phyloP scores from a whole-genome alignment of 2,329 filamentous ascomycete species.

The Botrytis aclada region DNA sequence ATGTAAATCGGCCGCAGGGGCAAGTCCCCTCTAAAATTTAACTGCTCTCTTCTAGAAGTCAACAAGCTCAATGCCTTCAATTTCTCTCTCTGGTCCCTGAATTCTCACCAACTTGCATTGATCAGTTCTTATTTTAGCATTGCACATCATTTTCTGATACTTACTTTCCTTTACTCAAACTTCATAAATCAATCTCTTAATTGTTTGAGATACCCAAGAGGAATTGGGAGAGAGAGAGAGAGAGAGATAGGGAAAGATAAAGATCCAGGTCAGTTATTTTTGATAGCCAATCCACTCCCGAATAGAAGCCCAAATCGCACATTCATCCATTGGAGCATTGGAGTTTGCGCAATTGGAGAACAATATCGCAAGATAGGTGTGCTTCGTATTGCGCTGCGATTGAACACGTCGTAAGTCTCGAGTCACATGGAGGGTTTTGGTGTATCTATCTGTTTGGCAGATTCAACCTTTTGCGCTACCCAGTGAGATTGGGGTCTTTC shows the following conservation, averaged over 20 bases:
- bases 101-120: conserved; percentile 8
- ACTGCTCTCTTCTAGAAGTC: conserved; percentile 11
- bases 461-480: conserved; percentile 11
- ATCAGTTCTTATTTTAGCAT: conserved; percentile 11
- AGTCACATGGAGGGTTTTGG: conserved; percentile 11
- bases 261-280: conserved; percentile 11
- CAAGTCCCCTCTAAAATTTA: conserved; percentile 20
- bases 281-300: background rate
- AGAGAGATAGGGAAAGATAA: conserved; percentile 1
- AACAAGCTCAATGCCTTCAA: conserved; percentile 18
- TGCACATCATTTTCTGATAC: conserved; percentile 16
- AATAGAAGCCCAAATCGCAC: conserved; percentile 9
- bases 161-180: conserved; percentile 1
- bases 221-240: background rate
- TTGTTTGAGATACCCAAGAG: conserved; percentile 2
- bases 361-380: background rate
- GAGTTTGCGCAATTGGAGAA: conserved; percentile 2
- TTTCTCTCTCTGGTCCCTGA: background rate
- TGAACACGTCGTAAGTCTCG: conserved; percentile 20
- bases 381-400: conserved; percentile 1
- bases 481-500: conserved; percentile 4
- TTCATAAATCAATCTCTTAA: conserved; percentile 7
- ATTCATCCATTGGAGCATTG: conserved; percentile 2
- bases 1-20: conserved; percentile 18
- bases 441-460: conserved; percentile 3